Evolutionary conservation across 768 basidiomycete species (phyloP).

Genomic region (Crepidotus variabilis): DNA sequence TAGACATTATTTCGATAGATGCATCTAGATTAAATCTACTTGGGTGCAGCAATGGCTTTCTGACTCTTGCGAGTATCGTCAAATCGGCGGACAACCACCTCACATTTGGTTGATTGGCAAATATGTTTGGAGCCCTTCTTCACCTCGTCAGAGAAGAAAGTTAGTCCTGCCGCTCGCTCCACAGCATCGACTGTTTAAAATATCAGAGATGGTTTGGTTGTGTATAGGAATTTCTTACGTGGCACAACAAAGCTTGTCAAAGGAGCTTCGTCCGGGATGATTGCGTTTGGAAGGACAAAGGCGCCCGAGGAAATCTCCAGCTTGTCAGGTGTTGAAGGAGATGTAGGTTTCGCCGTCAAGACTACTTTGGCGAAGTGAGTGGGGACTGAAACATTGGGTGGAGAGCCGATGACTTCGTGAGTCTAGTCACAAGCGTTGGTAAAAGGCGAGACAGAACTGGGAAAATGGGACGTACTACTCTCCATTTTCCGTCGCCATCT

Average conservation of each 20-base stretch:
- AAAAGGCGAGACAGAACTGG: background rate
- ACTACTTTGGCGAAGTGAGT: conserved; percentile 99
- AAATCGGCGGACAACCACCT: conserved; percentile 83
- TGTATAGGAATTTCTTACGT: conserved; percentile 39
- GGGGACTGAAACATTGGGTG: conserved; percentile 88
- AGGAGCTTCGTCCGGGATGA: conserved; percentile 80
- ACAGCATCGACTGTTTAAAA: conserved; percentile 75
- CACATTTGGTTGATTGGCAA: conserved; percentile 85
- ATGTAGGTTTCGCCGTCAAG: conserved; percentile 69
- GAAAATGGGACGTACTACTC: conserved; percentile 63
- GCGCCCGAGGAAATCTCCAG: conserved; percentile 85
- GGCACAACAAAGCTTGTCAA: conserved; percentile 81
- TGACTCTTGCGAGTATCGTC: conserved; percentile 62
- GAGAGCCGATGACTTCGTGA: conserved; percentile 92
- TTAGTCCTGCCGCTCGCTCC: conserved; percentile 85
- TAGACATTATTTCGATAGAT: background rate
- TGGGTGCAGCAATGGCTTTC: conserved; percentile 51
- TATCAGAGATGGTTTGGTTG: background rate
- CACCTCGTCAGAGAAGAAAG: conserved; percentile 78
- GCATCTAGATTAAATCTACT: conserved; percentile 21
- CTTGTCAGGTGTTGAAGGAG: conserved; percentile 65
- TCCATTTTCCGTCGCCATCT: conserved; percentile 90
- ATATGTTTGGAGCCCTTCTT: conserved; percentile 79
- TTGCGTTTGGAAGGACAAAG: conserved; percentile 94
- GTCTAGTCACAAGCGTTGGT: conserved; percentile 41